Evolutionary conservation across 306 rosid genomes (phyloP).

Genomic region (Begonia peltatifolia): DNA sequence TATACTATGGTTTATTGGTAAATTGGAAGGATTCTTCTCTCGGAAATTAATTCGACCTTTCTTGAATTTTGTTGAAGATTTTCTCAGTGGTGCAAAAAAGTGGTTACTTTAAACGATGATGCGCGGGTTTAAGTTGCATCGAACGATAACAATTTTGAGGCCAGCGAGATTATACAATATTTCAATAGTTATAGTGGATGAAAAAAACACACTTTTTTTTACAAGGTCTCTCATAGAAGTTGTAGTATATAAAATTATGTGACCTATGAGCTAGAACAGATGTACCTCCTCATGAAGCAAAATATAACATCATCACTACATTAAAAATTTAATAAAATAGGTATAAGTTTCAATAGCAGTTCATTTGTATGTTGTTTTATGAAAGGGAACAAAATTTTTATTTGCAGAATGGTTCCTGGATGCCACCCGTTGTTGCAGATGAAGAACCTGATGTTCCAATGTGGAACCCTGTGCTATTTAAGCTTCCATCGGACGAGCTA

Average conservation of each 20-base stretch:
- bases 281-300: too few species aligned
- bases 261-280: not conserved
- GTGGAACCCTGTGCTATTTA: slow-evolving; percentile 92
- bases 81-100: not conserved
- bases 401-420: slow-evolving; percentile 61
- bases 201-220: not conserved
- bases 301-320: too few species aligned
- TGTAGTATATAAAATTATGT: not conserved
- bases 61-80: not conserved
- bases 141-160: too few species aligned
- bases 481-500: slow-evolving; percentile 70
- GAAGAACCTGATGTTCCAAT: slow-evolving; percentile 62
- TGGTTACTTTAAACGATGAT: too few species aligned
- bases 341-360: not conserved
- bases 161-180: too few species aligned
- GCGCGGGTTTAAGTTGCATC: too few species aligned
- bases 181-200: too few species aligned
- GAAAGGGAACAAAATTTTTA: slow-evolving; percentile 2
- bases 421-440: slow-evolving; percentile 54
- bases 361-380: not conserved
- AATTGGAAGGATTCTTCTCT: not conserved
- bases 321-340: too few species aligned
- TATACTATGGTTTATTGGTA: not conserved
- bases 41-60: not conserved
- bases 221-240: not conserved